Evolutionary conservation across 345 rosid genomes (phyloP).

Genomic region (Corchorus capsularis): DNA sequence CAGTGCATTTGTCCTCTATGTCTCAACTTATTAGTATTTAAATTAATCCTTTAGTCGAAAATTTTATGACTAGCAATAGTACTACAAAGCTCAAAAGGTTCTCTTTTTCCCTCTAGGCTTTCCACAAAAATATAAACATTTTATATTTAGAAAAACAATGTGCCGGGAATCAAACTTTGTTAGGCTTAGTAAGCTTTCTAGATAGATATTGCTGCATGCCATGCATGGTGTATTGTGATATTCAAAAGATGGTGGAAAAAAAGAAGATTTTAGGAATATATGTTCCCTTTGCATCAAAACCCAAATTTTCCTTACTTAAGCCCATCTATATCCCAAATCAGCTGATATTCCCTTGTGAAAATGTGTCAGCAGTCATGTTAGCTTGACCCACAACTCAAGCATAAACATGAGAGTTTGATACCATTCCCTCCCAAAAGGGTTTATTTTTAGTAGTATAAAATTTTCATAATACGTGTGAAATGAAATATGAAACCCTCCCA

Average conservation of each 20-base stretch:
- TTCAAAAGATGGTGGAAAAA: conserved; percentile 27
- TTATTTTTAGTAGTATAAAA: background rate
- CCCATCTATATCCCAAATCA: conserved; percentile 25
- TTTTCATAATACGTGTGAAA: conserved; percentile 8
- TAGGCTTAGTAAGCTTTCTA: background rate
- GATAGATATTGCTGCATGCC: conserved; percentile 10
- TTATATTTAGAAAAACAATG: conserved; percentile 20
- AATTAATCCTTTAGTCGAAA: background rate
- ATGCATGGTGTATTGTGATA: conserved; percentile 7
- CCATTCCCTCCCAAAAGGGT: conserved; percentile 39
- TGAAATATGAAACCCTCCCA: background rate
- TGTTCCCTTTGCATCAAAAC: conserved; percentile 24
- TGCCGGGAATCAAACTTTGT: conserved; percentile 31
- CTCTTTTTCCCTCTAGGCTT: background rate
- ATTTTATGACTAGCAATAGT: background rate
- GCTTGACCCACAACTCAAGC: conserved; percentile 36
- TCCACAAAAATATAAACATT: background rate
- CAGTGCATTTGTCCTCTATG: background rate
- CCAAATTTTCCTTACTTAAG: conserved; percentile 17
- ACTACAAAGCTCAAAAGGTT: background rate
- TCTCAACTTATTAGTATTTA: background rate
- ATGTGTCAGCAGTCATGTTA: conserved; percentile 30
- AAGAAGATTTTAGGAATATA: conserved; percentile 31
- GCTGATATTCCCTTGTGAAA: conserved; percentile 35
- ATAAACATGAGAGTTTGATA: conserved; percentile 27